Percentiles rank a stretch among this genome's conserved stretches.
These are phyloP conservation scores for Besnoitia besnoiti DNA, from an alignment of 169 alveolate species.

Conservation along the genomic window DNA sequence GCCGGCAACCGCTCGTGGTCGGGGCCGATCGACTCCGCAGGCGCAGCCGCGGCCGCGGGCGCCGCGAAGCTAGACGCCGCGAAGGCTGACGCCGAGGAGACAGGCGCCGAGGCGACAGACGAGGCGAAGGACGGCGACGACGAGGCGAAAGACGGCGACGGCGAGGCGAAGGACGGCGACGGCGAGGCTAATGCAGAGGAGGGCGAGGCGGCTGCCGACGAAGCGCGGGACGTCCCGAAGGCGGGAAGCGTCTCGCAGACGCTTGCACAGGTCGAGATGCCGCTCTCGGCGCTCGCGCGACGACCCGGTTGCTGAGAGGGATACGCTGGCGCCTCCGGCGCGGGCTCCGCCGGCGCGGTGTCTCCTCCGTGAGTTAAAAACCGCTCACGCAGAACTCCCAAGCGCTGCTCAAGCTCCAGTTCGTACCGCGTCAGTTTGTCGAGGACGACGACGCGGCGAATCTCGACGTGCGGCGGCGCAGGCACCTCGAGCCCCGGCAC, in stretches of 20 bases:
- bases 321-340: neutral
- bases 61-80: neutral
- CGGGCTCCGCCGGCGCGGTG: too few species aligned
- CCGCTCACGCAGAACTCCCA: neutral
- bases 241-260: neutral
- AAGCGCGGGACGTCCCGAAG: neutral
- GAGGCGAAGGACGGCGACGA: too few species aligned
- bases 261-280: neutral
- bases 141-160: neutral
- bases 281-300: neutral
- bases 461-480: constrained; percentile 25
- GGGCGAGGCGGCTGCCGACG: neutral
- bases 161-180: neutral
- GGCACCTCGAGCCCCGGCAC: neutral
- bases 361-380: too few species aligned
- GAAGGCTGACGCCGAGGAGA: too few species aligned
- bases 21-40: neutral
- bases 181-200: neutral
- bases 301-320: neutral
- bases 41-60: neutral
- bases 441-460: constrained; percentile 47
- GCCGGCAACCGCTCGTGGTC: neutral
- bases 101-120: too few species aligned
- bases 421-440: constrained; percentile 52
- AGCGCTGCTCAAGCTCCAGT: constrained; percentile 29